A percentile compares a stretch with the other conserved stretches of the same genome.
These are phyloP conservation scores for Marchantia paleacea DNA, from an alignment of 225 moss, liverwort and hornwort species.

Conservation along the genomic window DNA sequence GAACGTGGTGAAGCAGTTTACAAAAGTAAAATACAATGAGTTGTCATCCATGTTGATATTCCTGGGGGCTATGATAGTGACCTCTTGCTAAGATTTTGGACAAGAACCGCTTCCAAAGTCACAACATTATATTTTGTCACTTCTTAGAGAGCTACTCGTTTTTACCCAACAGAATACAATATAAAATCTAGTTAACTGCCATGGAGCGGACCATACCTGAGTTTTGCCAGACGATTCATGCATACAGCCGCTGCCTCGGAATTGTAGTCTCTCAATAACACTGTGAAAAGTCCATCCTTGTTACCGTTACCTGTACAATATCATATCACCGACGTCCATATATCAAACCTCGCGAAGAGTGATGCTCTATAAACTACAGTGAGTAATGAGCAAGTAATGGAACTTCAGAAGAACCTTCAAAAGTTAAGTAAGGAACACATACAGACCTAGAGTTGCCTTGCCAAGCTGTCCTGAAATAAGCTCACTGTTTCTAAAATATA, in stretches of 20 bases:
- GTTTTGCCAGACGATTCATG: constrained; percentile 99
- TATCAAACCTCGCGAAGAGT: neutral
- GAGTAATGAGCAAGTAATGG: neutral
- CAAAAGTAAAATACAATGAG: neutral
- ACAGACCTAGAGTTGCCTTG: constrained; percentile 88
- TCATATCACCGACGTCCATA: neutral
- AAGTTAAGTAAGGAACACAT: neutral
- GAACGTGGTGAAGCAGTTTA: neutral
- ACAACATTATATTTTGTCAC: neutral
- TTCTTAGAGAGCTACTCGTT: neutral
- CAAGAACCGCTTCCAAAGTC: neutral
- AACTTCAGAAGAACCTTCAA: constrained; percentile 1
- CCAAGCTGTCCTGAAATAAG: constrained; percentile 95
- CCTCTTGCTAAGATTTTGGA: neutral
- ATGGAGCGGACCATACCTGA: constrained; percentile 50
- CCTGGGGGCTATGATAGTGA: neutral
- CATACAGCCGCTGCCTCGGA: constrained; percentile 90
- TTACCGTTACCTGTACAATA: constrained; percentile 79
- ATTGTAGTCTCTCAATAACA: constrained; percentile 86
- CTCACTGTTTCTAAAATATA: constrained; percentile 91
- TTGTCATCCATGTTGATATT: neutral
- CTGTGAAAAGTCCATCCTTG: constrained; percentile 90
- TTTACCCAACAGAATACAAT: neutral
- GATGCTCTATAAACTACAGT: neutral
- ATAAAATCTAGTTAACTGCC: neutral